These are phyloP conservation scores for Mycena venus DNA, from an alignment of 768 basidiomycete genomes.

Conservation along the genomic window DNA sequence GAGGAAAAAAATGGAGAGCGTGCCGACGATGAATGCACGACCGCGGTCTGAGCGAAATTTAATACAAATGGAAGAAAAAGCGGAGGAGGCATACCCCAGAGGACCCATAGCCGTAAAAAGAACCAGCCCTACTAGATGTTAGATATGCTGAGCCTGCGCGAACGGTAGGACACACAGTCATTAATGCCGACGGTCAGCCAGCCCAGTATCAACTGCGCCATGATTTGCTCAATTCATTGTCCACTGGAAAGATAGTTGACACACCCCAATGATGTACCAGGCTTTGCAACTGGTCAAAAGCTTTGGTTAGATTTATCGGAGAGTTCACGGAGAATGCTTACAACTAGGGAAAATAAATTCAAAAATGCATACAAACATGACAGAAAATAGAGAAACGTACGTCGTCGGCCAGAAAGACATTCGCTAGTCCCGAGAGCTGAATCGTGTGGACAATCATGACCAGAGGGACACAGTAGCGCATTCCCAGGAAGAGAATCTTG, in stretches of 20 bases:
- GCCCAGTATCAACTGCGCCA: conserved; percentile 44
- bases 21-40: conserved; percentile 4
- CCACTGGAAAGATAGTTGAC: not conserved
- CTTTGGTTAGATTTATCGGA: not conserved
- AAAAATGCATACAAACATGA: not conserved
- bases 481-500: conserved; percentile 55
- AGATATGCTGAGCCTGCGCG: not conserved
- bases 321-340: not conserved
- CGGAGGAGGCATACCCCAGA: conserved; percentile 40
- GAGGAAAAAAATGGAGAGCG: not conserved
- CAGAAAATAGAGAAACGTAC: conserved; percentile 1
- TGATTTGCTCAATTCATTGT: not conserved
- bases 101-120: conserved; percentile 54
- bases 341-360: not conserved
- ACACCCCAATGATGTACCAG: not conserved
- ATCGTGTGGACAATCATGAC: conserved; percentile 45
- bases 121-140: conserved; percentile 46
- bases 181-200: conserved; percentile 49
- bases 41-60: not conserved
- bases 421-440: not conserved
- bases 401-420: not conserved
- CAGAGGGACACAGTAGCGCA: conserved; percentile 53
- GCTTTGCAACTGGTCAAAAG: not conserved
- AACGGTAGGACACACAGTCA: conserved; percentile 43
- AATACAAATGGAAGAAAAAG: not conserved